Percentiles rank a stretch among this genome's conserved stretches.
phyloP scores from a whole-genome alignment of 1,284 basidiomycete genomes.

The Microbotryum saponariae region DNA sequence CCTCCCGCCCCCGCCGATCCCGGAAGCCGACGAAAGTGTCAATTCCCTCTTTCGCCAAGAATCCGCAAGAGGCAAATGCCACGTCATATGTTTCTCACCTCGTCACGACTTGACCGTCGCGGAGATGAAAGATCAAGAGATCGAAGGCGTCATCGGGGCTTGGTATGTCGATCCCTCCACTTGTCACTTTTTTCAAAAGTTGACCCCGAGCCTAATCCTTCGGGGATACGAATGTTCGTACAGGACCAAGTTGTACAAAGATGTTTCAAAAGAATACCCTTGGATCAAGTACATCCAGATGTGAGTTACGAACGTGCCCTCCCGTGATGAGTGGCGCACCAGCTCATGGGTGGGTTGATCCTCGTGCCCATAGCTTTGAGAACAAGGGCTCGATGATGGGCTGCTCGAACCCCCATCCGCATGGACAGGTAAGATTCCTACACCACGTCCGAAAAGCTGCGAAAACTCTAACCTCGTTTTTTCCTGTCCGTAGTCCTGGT shows the following conservation, averaged over 20 bases:
- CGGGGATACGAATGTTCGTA: too few relatives aligned
- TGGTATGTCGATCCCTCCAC: constrained; percentile 53
- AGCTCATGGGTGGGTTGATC: background rate
- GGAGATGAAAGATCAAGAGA: constrained; percentile 55
- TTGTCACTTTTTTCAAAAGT: constrained; percentile 34
- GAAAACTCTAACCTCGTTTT: background rate
- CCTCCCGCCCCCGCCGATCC: constrained; percentile 16
- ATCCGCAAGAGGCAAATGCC: constrained; percentile 74
- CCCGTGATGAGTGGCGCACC: background rate
- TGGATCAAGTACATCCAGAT: constrained; percentile 71
- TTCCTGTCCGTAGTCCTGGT: constrained; percentile 31
- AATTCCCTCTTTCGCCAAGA: constrained; percentile 53
- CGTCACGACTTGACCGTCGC: constrained; percentile 86
- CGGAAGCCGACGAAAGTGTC: background rate
- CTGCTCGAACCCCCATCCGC: constrained; percentile 90
- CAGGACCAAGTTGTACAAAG: constrained; percentile 44
- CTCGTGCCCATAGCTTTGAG: constrained; percentile 47
- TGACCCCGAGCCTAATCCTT: too few relatives aligned
- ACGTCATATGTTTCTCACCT: constrained; percentile 84
- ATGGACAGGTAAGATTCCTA: constrained; percentile 60
- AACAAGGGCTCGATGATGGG: constrained; percentile 96
- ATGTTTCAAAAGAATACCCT: constrained; percentile 49
- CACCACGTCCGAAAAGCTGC: too few relatives aligned
- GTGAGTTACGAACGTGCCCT: constrained; percentile 43
- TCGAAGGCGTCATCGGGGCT: constrained; percentile 61